Base-by-base conservation (phyloP, 2,329 filamentous ascomycete species). In the Dryadomyces quercus-mongolicae region DNA sequence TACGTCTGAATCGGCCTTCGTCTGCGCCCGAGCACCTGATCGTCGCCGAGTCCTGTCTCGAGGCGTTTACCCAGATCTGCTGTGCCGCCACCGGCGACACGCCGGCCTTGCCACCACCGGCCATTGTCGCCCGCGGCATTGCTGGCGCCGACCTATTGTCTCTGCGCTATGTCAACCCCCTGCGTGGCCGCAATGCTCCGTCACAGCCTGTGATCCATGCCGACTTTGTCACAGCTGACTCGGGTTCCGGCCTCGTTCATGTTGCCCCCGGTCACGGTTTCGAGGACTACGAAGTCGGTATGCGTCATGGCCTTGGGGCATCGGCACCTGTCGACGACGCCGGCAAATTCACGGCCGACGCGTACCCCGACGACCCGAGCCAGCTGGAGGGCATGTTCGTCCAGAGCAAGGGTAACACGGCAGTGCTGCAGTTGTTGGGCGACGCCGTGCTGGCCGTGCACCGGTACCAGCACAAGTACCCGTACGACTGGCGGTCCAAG, bases 401-500 rank as follows among this genome's bases (percentile, higher is more conserved):
- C 13, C 60, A 61, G 50, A 58, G 56, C 1, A 60, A 54, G 4
- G 63, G 62, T 18, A 53, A 55, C 9, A 43, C 56, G n/a, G 56
- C 9, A 5, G 84, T 96, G 0, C 67, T 97, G 38, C 74, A 83
- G 1, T 73, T 93, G 51, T 73, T 96, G 2, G 71, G 74, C 25
- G 71, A 76, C 0, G 72, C 82, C 57, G 77, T 97, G 3, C 71
- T 96, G 44, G 76, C 77, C 43, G 78, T 78, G 4, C 85, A 94
- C 61, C 75, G 75, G 55, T 85, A 92, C 65, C 77, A 76, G 52
- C 93, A 98, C 74, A 97, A 95, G 68, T 97, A 97, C 66, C 93
- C 93, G 0, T 95, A 97, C 61, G 93, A 98, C 69, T 98, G 93
- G 93, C 80, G 93, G 53, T 95, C 92, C 0, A 98, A 97, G 69